Percentiles rank a stretch among this genome's conserved stretches.
phyloP scores from a whole-genome alignment of 257 asterid genomes.

The Capsicum pubescens region DNA sequence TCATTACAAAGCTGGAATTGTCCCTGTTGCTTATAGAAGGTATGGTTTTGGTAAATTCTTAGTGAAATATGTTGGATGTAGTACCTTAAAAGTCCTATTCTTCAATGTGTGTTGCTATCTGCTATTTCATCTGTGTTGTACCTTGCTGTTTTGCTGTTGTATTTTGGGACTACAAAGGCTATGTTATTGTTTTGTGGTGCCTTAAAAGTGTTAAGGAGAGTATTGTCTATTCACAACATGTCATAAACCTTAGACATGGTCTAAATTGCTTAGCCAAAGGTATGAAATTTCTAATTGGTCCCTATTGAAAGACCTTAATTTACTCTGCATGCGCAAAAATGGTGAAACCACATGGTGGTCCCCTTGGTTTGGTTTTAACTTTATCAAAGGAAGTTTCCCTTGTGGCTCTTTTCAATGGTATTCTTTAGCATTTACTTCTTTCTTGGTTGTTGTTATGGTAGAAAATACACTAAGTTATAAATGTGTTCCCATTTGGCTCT shows the following conservation, averaged over 20 bases:
- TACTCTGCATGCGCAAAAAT: background rate
- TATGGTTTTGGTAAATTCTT: constrained; percentile 18
- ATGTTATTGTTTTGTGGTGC: background rate
- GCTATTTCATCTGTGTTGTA: background rate
- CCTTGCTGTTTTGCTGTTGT: background rate
- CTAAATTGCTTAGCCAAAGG: constrained; percentile 4
- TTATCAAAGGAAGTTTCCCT: constrained; percentile 5
- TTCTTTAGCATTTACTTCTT: background rate
- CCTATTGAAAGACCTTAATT: background rate
- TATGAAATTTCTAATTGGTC: constrained; percentile 4
- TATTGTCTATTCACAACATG: background rate
- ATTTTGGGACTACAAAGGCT: too few relatives aligned
- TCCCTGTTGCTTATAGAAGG: constrained; percentile 88
- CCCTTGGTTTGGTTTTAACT: background rate
- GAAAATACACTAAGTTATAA: background rate
- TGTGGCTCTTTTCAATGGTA: constrained; percentile 8
- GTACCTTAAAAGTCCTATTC: too few relatives aligned
- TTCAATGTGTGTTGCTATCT: background rate
- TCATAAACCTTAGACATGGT: background rate
- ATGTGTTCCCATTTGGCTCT: constrained; percentile 5
- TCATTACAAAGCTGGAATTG: constrained; percentile 83
- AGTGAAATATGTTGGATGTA: background rate
- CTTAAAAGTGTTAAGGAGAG: background rate
- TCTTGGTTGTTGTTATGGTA: background rate
- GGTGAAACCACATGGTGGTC: constrained; percentile 20